These are phyloP conservation scores for Xenosphaeropsis pyriputrescens DNA, from an alignment of 2,329 filamentous ascomycete species.

Conservation along the genomic window DNA sequence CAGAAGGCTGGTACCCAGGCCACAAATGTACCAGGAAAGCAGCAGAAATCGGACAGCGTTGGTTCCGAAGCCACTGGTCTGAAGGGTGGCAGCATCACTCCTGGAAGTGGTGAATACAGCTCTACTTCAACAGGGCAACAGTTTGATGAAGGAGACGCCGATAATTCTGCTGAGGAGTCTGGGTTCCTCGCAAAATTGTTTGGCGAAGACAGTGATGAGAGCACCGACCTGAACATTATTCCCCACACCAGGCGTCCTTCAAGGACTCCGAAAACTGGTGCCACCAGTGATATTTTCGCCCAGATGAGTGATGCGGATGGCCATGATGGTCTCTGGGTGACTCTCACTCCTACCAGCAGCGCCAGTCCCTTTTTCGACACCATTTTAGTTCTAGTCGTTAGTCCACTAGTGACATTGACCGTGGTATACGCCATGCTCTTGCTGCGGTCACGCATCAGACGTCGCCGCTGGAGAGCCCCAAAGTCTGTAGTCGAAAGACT, in stretches of 20 bases:
- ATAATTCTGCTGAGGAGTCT: constrained; percentile 4
- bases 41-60: not conserved
- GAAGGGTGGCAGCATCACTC: constrained; percentile 53
- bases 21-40: constrained; percentile 4
- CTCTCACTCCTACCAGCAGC: constrained; percentile 78
- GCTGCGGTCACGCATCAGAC: constrained; percentile 73
- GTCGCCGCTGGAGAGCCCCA: constrained; percentile 88
- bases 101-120: constrained; percentile 57
- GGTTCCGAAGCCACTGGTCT: constrained; percentile 17
- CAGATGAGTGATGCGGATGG: constrained; percentile 24
- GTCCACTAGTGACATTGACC: constrained; percentile 80
- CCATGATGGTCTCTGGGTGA: constrained; percentile 87
- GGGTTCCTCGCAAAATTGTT: constrained; percentile 35
- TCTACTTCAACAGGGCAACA: constrained; percentile 8
- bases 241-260: constrained; percentile 9
- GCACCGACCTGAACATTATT: constrained; percentile 16
- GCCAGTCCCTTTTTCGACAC: constrained; percentile 93
- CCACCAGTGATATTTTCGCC: constrained; percentile 4
- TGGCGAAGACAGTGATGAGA: constrained; percentile 25
- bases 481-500: constrained; percentile 90
- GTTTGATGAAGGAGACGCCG: not conserved
- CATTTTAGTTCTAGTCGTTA: constrained; percentile 88
- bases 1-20: constrained; percentile 8
- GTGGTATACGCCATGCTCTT: constrained; percentile 85
- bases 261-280: constrained; percentile 10